Base-by-base conservation (phyloP, 805 yeast genomes). In the Ogataea glucozyma region DNA sequence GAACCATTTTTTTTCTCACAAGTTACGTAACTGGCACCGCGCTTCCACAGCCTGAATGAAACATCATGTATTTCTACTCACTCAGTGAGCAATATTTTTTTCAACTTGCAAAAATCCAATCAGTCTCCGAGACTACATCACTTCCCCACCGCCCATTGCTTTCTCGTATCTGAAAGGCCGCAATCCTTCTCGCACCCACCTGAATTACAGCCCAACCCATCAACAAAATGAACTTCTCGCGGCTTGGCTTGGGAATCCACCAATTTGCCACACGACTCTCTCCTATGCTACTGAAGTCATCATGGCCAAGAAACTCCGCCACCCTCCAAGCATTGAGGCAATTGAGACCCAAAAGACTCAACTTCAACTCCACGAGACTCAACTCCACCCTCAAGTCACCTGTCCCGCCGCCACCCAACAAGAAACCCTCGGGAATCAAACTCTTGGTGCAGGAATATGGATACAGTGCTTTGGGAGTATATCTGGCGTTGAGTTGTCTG, bases 381-480 rank as follows among this genome's bases (percentile, higher is more conserved):
- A 51, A 55, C 36, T 53, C 60, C 9, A 39, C 57, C 4, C 16
- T 40, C 18, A 17, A 27, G 10, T 26, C 38, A 3, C 14, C 40
- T 8, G 21, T 40, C 4, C 44, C 22, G 31, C 34, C 33, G 41
- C 47, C 27, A 35, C 18, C 26, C 4, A 32, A 20, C 24, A 64
- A 57, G 47, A 67, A 70, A 39, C 65, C 72, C 14, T 61, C 67
- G 1, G 81, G 81, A 11, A 62, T 78, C 26, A 87, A 79, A 61
- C 82, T 77, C 9, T 70, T 93, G 49, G 75, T 86, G 57, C 83
- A 85, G 58, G 84, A 86, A 58, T 93, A 93, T 62, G 99, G 99
- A 0, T 88, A 85, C 69, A 79, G 95, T 13, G 97, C 96, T 0
- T 67, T 91, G 11, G 96, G 88, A 11, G 88, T 91, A 0, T 93